Base-by-base conservation (phyloP, 768 basidiomycete species). In the Paxillus ammoniavirescens region DNA sequence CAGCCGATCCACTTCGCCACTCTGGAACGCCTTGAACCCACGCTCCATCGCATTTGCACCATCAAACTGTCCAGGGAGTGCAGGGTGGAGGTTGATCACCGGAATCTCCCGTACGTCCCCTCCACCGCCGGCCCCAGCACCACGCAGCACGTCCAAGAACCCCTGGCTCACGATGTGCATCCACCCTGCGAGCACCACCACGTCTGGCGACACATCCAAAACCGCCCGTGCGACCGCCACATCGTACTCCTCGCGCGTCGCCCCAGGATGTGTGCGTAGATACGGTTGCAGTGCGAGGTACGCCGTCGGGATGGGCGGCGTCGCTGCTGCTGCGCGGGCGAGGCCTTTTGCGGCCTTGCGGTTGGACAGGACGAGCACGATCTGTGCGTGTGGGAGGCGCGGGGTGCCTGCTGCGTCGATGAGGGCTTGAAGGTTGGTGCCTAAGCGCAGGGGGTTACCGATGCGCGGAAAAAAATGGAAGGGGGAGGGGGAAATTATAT, bases 181-280 rank as follows among this genome's bases (percentile, higher is more conserved):
- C 92, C 93, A 99, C 0, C 97, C 97, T 0, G 96, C 97, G n/a
- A 98, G 78, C 7, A 98, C 90, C 45, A 98, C 82, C 26, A 96
- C 68, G 70, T 98, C 91, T 0, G 96, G 96, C 31, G 73, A 71
- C 17, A 75, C 81, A 21, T 71, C 65, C 5, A 89, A 62, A 3
- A 93, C 83, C 48, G 83, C 78, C 31, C 79, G 72, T 8, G 91
- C 92, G 2, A 95, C 80, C 65, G 91, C 89, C 2, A 75, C 72
- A 65, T 96, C 96, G 71, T 97, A 98, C 65, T 96, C 91, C 43
- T 81, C 74, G 17, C 96, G 77, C 4, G 90, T 89, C 59, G 82
- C 83, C 21, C 81, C 83, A 0, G 87, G 83, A 64, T 89, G 76
- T 0, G 79, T 73, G 66, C 89, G 91, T 5, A 93, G 73, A 69